phyloP scores from a whole-genome alignment of 352 stramenopile species.

The Sclerospora graminicola region DNA sequence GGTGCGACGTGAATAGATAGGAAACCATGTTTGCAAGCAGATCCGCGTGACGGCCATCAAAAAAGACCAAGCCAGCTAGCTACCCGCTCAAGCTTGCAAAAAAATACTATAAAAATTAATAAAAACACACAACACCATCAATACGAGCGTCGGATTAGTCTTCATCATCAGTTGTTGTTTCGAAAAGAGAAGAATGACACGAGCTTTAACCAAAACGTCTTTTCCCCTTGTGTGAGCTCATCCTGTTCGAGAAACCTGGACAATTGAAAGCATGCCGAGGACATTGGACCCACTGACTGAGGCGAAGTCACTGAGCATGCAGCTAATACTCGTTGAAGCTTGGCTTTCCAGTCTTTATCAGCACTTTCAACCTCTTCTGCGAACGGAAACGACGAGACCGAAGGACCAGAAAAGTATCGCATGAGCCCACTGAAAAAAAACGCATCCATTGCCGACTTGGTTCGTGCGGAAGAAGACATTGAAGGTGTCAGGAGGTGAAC shows the following conservation, averaged over 20 bases:
- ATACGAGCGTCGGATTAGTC: constrained; percentile 5
- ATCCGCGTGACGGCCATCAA: not conserved
- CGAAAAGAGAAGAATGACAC: constrained; percentile 55
- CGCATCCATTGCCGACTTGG: constrained; percentile 2
- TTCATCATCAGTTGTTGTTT: constrained; percentile 3
- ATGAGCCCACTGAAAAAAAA: constrained; percentile 22
- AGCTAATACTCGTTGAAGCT: constrained; percentile 21
- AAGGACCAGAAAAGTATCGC: constrained; percentile 25
- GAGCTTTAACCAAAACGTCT: constrained; percentile 45
- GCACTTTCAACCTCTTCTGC: not conserved
- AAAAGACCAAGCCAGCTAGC: constrained; percentile 1
- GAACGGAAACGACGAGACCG: constrained; percentile 6
- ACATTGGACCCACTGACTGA: not conserved
- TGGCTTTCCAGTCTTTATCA: constrained; percentile 28
- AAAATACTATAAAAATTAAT: constrained; percentile 29
- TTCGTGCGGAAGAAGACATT: not conserved
- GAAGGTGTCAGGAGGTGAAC: constrained; percentile 17
- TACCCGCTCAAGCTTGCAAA: constrained; percentile 8
- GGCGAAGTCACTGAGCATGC: constrained; percentile 9
- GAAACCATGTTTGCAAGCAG: constrained; percentile 18
- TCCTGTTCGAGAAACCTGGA: constrained; percentile 22
- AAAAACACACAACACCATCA: constrained; percentile 21
- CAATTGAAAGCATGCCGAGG: constrained; percentile 19
- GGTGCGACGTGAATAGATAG: constrained; percentile 25
- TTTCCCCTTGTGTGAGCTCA: constrained; percentile 23